These are phyloP conservation scores for Neodidymelliopsis sp. DNA, from an alignment of 2,329 filamentous ascomycete genomes.

Conservation along the genomic window DNA sequence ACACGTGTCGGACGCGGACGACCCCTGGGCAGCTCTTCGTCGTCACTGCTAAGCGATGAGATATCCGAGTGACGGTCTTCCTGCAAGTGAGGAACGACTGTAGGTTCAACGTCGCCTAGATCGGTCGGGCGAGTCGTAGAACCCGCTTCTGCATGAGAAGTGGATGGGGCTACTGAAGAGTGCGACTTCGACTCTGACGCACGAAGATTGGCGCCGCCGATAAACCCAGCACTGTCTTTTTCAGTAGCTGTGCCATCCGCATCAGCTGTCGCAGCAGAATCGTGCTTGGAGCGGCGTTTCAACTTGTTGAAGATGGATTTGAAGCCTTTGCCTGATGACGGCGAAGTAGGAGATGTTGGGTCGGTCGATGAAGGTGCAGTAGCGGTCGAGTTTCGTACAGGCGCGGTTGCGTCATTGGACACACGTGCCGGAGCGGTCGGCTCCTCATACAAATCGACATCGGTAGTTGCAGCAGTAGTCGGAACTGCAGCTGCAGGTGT, in stretches of 20 bases:
- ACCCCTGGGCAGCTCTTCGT: slow-evolving; percentile 27
- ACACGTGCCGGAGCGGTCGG: slow-evolving; percentile 17
- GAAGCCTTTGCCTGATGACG: slow-evolving; percentile 45
- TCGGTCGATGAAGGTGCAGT: slow-evolving; percentile 20
- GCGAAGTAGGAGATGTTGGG: slow-evolving; percentile 35
- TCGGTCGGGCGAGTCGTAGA: slow-evolving; percentile 20
- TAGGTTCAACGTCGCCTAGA: slow-evolving; percentile 25
- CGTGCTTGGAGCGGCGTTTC: slow-evolving; percentile 49
- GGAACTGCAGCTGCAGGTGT: slow-evolving; percentile 12
- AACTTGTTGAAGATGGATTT: slow-evolving; percentile 49
- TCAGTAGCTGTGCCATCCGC: slow-evolving; percentile 26
- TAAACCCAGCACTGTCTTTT: slow-evolving; percentile 47
- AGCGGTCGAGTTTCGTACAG: slow-evolving; percentile 1
- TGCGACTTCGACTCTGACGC: slow-evolving; percentile 31
- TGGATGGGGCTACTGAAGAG: slow-evolving; percentile 14
- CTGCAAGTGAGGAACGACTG: slow-evolving; percentile 19
- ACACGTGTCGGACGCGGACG: slow-evolving; percentile 30
- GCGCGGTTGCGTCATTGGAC: not conserved
- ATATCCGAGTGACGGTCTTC: slow-evolving; percentile 39
- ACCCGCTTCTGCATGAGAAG: slow-evolving; percentile 15
- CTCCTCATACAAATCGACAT: slow-evolving; percentile 31
- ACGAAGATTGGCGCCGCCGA: slow-evolving; percentile 54
- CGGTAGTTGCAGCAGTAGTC: not conserved
- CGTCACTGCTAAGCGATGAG: slow-evolving; percentile 43
- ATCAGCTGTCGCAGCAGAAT: slow-evolving; percentile 15